Percentiles rank a stretch among this genome's conserved stretches.
These are phyloP conservation scores for Pseudocercospora pini-densiflorae DNA, from an alignment of 2,329 filamentous ascomycete species.

Conservation along the genomic window DNA sequence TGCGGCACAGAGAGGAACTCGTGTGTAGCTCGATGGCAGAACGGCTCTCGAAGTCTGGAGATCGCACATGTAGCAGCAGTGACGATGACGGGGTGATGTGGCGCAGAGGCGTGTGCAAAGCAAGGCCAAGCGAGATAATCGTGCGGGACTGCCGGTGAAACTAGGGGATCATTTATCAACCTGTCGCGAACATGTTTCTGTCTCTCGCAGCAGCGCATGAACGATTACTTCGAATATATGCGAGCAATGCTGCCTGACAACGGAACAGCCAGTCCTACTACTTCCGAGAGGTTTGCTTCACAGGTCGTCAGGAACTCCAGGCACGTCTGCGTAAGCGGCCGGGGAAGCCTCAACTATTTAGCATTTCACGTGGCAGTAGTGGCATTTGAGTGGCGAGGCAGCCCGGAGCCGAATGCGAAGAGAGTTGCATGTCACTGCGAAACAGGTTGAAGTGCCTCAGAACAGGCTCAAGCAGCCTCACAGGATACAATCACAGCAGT, in stretches of 20 bases:
- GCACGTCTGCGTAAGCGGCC: neutral
- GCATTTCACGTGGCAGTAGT: neutral
- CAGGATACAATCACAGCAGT: neutral
- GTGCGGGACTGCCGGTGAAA: neutral
- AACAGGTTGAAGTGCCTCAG: neutral
- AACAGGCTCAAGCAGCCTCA: neutral
- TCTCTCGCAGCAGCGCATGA: too few species aligned
- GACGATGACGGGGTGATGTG: neutral
- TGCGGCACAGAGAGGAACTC: neutral
- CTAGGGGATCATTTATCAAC: too few species aligned
- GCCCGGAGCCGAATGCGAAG: too few species aligned
- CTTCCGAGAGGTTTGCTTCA: neutral
- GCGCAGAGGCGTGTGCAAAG: neutral
- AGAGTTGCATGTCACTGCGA: neutral
- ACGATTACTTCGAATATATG: neutral
- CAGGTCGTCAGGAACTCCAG: neutral
- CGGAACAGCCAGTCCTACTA: too few species aligned
- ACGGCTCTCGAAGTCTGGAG: neutral
- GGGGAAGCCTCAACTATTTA: neutral
- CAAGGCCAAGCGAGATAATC: neutral
- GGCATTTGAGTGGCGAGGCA: neutral
- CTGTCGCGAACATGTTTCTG: neutral
- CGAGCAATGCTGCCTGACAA: too few species aligned
- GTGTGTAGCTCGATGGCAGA: constrained; percentile 2
- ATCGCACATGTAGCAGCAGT: neutral